Evolutionary conservation across 2,329 filamentous ascomycete species (phyloP).

Genomic region (Dactylellina sp.): DNA sequence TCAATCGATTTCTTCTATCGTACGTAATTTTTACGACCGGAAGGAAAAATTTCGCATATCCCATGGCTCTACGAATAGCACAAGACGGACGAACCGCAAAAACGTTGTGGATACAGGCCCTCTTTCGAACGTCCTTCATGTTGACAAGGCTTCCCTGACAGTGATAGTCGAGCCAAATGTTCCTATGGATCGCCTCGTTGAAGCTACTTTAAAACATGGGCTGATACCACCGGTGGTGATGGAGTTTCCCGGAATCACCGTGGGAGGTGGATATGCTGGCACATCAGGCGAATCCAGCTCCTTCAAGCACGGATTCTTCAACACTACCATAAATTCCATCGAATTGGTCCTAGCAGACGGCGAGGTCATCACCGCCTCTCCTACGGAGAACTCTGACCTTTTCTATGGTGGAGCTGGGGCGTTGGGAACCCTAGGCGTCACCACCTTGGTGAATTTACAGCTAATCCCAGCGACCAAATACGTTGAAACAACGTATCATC

Average conservation of each 20-base stretch:
- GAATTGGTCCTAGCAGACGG: slow-evolving; percentile 74
- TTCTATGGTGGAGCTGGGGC: slow-evolving; percentile 72
- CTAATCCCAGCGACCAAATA: slow-evolving; percentile 68
- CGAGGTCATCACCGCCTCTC: slow-evolving; percentile 67
- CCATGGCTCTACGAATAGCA: slow-evolving; percentile 71
- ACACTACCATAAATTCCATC: slow-evolving; percentile 72
- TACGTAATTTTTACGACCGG: slow-evolving; percentile 45
- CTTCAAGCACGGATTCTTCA: slow-evolving; percentile 75
- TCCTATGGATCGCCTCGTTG: slow-evolving; percentile 74
- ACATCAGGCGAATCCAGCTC: slow-evolving; percentile 76
- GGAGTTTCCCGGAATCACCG: slow-evolving; percentile 78
- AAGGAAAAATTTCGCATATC: slow-evolving; percentile 67
- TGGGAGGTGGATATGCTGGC: slow-evolving; percentile 75
- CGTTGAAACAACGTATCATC: slow-evolving; percentile 72
- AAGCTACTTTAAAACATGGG: slow-evolving; percentile 69
- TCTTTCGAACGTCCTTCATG: slow-evolving; percentile 66
- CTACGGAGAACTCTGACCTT: slow-evolving; percentile 67
- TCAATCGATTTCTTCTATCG: slow-evolving; percentile 32
- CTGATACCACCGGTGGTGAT: slow-evolving; percentile 75
- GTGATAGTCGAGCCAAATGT: slow-evolving; percentile 76
- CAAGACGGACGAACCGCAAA: slow-evolving; percentile 65
- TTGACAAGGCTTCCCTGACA: slow-evolving; percentile 65
- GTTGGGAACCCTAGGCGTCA: slow-evolving; percentile 72
- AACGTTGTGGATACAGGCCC: slow-evolving; percentile 66
- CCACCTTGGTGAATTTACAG: slow-evolving; percentile 72